Base-by-base conservation (phyloP, 2,329 filamentous ascomycete genomes). In the Camillea tinctor region DNA sequence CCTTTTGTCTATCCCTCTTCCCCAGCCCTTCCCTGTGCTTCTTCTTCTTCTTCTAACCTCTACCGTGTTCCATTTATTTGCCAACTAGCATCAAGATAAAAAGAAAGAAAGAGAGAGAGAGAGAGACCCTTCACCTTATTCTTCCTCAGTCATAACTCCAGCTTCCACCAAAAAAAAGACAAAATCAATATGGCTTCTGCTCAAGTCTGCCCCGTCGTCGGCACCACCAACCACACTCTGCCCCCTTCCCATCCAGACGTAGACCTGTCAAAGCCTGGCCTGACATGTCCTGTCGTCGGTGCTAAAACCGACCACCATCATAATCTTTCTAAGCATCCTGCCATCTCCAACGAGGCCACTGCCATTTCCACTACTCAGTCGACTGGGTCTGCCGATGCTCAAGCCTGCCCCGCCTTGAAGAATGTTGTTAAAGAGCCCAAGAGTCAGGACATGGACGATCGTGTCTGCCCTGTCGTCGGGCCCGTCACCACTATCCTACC, bases 301-400 rank as follows among this genome's bases (percentile, higher is more conserved):
- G 77, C 77, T 13, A 75, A 74, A 64, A 76, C 77, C 7, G 77
- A 79, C 60, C 76, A 79, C 64, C 76, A 79, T 66, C 58, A 68
- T 57, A 69, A 73, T 66, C 72, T 79, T 11, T 71, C 74, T 71
- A 73, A 76, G 64, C 77, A 79, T 69, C 76, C 77, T 2, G 61
- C 69, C 17, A 72, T 77, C 15, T 61, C 73, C 20, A 64, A 71
- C 59, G 69, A 71, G 30, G 59, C 50, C 22, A 67, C 63, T 59
- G 68, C 66, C 59, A 69, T 70, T 15, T 55, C 71, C 7, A 63
- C 64, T 48, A 67, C 62, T 7, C 56, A 57, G 36, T 63, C 64
- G 15, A 64, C 66, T 40, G 66, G 65, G 51, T 68, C 69, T 30
- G 58, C 70, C 20, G 76, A 78, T 57, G 77, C 76, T 17, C 71